A percentile compares a stretch with the other conserved stretches of the same genome.
Conservation (phyloP, 495 filamentous ascomycete species). For the Annulohypoxylon moriforme region DNA sequence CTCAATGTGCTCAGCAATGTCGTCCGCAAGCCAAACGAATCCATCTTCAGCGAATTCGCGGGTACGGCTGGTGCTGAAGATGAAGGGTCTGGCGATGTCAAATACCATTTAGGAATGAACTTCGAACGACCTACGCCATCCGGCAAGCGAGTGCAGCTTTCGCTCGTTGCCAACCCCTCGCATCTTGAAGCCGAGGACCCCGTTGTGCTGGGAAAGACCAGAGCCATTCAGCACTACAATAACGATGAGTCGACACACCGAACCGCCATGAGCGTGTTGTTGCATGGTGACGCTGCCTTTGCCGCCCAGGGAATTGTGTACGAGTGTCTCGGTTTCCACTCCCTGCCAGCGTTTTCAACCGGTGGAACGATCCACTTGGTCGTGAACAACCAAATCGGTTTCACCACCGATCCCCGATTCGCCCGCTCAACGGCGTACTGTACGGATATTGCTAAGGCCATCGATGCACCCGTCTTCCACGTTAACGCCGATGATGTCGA, state of each 20-base stretch:
- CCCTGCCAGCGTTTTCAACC: conserved; percentile 93
- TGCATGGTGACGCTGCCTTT: conserved; percentile 98
- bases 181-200: conserved; percentile 99
- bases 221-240: conserved; percentile 99
- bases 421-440: conserved; percentile 98
- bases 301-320: conserved; percentile 97
- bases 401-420: conserved; percentile 99
- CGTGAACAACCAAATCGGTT: conserved; percentile 99
- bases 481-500: conserved; percentile 99
- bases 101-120: conserved; percentile 99
- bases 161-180: conserved; percentile 96
- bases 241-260: conserved; percentile 87
- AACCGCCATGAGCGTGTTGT: conserved; percentile 92
- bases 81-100: conserved; percentile 98
- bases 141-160: conserved; percentile 97
- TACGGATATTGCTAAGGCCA: conserved; percentile 98
- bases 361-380: conserved; percentile 97
- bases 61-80: conserved; percentile 89
- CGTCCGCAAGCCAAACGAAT: conserved; percentile 98
- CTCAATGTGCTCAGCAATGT: conserved; percentile 98
- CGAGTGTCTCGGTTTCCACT: conserved; percentile 97
- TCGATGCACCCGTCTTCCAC: conserved; percentile 98
- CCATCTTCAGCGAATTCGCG: conserved; percentile 98
- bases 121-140: conserved; percentile 98
- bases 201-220: conserved; percentile 95